A percentile compares a stretch with the other conserved stretches of the same genome.
Evolutionary conservation across 1,284 basidiomycete species (phyloP).

Genomic region (Inonotus obliquus): DNA sequence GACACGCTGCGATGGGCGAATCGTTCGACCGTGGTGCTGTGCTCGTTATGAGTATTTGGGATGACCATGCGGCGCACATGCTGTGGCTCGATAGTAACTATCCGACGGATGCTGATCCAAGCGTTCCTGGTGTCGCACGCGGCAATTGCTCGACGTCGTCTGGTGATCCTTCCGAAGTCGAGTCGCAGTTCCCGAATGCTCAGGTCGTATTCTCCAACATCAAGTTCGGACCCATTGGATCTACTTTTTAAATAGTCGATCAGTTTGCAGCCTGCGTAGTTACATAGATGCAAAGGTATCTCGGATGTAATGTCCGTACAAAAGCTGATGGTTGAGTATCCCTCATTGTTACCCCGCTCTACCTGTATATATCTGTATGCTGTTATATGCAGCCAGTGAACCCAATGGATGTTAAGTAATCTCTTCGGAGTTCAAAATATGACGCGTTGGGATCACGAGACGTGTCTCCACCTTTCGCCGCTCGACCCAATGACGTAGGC

Average conservation of each 20-base stretch:
- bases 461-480: not conserved
- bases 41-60: slow-evolving; percentile 51
- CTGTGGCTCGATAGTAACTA: slow-evolving; percentile 55
- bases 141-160: slow-evolving; percentile 47
- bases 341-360: too few species aligned
- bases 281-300: too few species aligned
- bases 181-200: slow-evolving; percentile 35
- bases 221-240: slow-evolving; percentile 48
- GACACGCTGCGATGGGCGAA: slow-evolving; percentile 39
- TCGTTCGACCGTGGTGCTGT: slow-evolving; percentile 47
- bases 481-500: not conserved
- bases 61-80: slow-evolving; percentile 53
- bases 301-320: too few species aligned
- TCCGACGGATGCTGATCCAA: slow-evolving; percentile 39
- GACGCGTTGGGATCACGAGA: not conserved
- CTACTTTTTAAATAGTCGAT: slow-evolving; percentile 36
- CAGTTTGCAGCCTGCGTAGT: too few species aligned
- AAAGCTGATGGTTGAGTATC: too few species aligned
- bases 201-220: slow-evolving; percentile 54
- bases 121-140: slow-evolving; percentile 44
- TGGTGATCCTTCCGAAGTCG: slow-evolving; percentile 43
- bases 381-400: too few species aligned
- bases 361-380: too few species aligned
- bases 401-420: not conserved
- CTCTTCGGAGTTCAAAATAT: not conserved